Base-by-base conservation (phyloP, 1,139 yeast species). In the Saccharomycopsis hybrid region DNA sequence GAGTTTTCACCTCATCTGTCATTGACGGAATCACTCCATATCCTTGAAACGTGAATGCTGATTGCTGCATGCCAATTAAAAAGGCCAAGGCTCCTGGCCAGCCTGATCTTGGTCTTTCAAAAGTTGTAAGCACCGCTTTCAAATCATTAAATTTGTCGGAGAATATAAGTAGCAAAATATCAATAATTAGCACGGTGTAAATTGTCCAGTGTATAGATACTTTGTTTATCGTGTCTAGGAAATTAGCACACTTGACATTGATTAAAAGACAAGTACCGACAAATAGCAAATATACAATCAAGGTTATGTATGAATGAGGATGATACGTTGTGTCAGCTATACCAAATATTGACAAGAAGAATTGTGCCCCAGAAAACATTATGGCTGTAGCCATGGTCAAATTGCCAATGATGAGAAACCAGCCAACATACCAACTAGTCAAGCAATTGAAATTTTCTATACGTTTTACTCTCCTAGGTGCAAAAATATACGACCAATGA, bases 11-110 rank as follows among this genome's bases (percentile, higher is more conserved):
- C 65, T 86, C 95, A 62, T 86, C 95, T 36, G 89, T 80, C 72
- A 86, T 76, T 5, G 92, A 82, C 18, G 88, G 86, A 30, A 87
- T 70, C 77, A 86, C 81, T 30, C 92, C 92, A 62, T 83, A 86
- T 0, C 95, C 95, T 54, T 86, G 85, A 60, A 85, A 70, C 29
- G 92, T 85, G 64, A 85, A 85, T 41, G 85, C 81, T 0, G 90
- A 79, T 57, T 86, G 84, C 62, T 85, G 90, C 51, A 86, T 74
- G 0, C 94, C 94, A 40, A 85, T 77, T 49, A 83, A 67, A 54
- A 84, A 84, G 0, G 90, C 87, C 53, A 84, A 58, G 1, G 75
- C 70, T 47, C 72, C 77, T 1, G 85, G 80, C 83, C 88, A 84
- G 2, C 90, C 90, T 2, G 87, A 80, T 48, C 87, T 65, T 5